phyloP scores from a whole-genome alignment of 169 alveolate genomes.

The Cryptosporidium sp. region DNA sequence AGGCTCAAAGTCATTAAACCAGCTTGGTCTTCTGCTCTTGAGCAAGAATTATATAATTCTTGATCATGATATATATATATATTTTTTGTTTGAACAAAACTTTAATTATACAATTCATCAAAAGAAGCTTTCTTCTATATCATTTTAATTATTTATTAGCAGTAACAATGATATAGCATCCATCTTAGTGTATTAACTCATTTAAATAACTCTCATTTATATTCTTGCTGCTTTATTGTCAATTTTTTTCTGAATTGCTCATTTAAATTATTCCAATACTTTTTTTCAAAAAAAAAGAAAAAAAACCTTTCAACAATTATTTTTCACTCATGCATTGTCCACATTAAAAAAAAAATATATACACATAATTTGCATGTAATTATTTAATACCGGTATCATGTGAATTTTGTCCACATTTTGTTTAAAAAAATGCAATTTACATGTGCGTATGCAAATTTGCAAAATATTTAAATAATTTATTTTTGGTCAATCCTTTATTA shows the following conservation, averaged over 20 bases:
- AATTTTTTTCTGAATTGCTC: too few relatives aligned
- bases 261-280: too few relatives aligned
- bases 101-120: too few relatives aligned
- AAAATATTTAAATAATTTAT: background rate
- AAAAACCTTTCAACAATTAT: too few relatives aligned
- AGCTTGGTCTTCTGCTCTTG: constrained; percentile 1
- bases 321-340: background rate
- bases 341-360: background rate
- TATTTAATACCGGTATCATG: constrained; percentile 4
- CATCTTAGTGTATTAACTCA: too few relatives aligned
- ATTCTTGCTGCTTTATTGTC: too few relatives aligned
- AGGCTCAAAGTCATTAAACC: constrained; percentile 38
- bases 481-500: background rate
- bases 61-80: background rate
- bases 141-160: too few relatives aligned
- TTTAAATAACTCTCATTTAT: background rate
- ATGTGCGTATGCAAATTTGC: background rate
- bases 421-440: background rate
- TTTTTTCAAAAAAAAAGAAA: too few relatives aligned
- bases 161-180: background rate
- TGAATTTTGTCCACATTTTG: background rate
- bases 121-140: background rate
- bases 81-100: background rate
- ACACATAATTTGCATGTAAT: constrained; percentile 5
- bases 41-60: background rate